Evolutionary conservation across 306 rosid genomes (phyloP).

Genomic region (Glycyrrhiza uralensis): DNA sequence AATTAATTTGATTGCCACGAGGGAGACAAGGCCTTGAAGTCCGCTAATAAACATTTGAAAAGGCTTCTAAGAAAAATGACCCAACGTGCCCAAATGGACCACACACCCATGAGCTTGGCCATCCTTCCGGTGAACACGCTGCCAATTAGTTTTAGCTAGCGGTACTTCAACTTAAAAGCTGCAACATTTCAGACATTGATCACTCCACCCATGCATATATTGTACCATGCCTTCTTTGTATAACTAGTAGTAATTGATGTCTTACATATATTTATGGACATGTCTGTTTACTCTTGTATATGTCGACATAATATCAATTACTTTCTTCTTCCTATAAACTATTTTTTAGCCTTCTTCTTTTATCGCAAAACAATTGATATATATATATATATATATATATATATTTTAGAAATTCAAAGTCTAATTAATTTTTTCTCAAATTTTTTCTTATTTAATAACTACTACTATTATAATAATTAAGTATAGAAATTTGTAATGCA

Average conservation of each 20-base stretch:
- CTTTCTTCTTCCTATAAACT: too few species aligned
- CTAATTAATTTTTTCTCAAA: too few species aligned
- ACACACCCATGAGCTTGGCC: constrained; percentile 34
- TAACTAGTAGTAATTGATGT: constrained; percentile 13
- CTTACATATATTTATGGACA: constrained; percentile 1
- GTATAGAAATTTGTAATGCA: too few species aligned
- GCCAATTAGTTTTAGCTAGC: too few species aligned
- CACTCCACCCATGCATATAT: background rate
- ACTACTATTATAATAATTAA: too few species aligned
- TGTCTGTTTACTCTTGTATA: background rate
- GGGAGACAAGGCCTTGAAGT: constrained; percentile 38
- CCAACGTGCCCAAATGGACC: constrained; percentile 25
- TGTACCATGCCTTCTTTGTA: background rate
- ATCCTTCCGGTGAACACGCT: constrained; percentile 40
- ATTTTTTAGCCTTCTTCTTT: too few species aligned
- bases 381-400: too few species aligned
- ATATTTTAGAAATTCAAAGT: too few species aligned
- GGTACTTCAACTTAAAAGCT: too few species aligned
- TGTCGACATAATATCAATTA: too few species aligned
- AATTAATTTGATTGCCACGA: constrained; percentile 26
- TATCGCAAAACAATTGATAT: too few species aligned
- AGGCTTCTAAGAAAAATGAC: constrained; percentile 18
- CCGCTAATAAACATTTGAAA: constrained; percentile 24
- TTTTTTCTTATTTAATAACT: too few species aligned
- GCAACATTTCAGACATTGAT: constrained; percentile 10